These are phyloP conservation scores for Vigna mungo DNA, from an alignment of 306 rosid genomes.

Conservation along the genomic window DNA sequence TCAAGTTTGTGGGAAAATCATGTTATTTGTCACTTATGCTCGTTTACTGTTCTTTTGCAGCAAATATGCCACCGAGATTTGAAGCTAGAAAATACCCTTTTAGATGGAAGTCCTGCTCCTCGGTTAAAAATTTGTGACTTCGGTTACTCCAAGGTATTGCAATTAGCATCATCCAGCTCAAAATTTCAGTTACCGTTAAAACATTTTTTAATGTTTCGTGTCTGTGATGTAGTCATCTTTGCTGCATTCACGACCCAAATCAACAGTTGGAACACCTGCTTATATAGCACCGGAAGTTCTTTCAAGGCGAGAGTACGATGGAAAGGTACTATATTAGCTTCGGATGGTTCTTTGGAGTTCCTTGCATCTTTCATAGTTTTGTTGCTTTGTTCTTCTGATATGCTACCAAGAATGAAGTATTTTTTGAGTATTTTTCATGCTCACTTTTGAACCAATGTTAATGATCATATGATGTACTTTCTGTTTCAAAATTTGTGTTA, in stretches of 20 bases:
- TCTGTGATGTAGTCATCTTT: constrained; percentile 60
- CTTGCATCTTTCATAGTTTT: constrained; percentile 22
- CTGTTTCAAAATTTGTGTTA: constrained; percentile 29
- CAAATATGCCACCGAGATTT: constrained; percentile 75
- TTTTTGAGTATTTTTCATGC: background rate
- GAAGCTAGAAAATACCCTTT: constrained; percentile 69
- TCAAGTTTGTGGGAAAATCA: background rate
- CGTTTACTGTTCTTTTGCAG: constrained; percentile 44
- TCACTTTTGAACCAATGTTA: constrained; percentile 2
- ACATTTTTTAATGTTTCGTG: constrained; percentile 9
- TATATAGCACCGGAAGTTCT: constrained; percentile 79
- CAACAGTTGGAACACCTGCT: constrained; percentile 77
- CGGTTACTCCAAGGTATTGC: constrained; percentile 68
- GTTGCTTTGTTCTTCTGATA: constrained; percentile 4
- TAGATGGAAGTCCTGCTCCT: constrained; percentile 80
- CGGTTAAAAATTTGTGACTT: constrained; percentile 75
- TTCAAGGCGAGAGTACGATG: constrained; percentile 69
- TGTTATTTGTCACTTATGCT: background rate
- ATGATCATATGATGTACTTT: constrained; percentile 34
- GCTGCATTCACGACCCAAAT: constrained; percentile 73
- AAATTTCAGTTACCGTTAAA: background rate
- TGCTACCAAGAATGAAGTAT: background rate
- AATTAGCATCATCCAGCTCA: constrained; percentile 27
- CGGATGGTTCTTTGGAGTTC: constrained; percentile 5
- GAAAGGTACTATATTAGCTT: constrained; percentile 54